Evolutionary conservation across 2,329 filamentous ascomycete genomes (phyloP), one percentile per base, ranked within the genome.

Genomic region (Cladosporium sphaerospermum): DNA sequence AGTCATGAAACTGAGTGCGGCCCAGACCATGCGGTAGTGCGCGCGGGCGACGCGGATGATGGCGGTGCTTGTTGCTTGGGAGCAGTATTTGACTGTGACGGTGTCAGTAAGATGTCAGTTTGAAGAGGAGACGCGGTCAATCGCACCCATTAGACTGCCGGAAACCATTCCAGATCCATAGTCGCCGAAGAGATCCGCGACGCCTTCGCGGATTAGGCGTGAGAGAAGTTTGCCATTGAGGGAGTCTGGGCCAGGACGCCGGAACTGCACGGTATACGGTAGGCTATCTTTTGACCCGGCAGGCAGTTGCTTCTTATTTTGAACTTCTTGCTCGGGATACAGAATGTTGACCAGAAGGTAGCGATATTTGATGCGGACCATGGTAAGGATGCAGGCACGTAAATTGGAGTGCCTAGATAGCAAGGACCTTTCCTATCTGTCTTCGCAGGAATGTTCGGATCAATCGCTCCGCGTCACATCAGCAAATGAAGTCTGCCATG

Each of bases 301-400:
- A 43, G 44, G 52, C 58, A 59, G 44, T 65, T 56, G 56, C 44
- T 62, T 64, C 48, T 45, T 54, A 51, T 51, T 45, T 62, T 36
- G 14, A 28, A 52, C 56, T 9, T 75, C 58, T 10, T 81, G 74
- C 6, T 83, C 78, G 0, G 91, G 89, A 64, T 96, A 96, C 44
- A 97, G 78, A 60, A 97, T 90, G 67, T 95, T 89, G 57, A 97
- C 82, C n/a, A 97, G 83, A 14, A 99, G 81, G 70, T 99, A 99
- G 64, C 93, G 85, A 71, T 96, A 87, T 73, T 99, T 99, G 61
- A 97, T 82, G 67, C 93, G 89, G 56, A 99, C 93, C 93, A 99
- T 96, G 45, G 23, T 3, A 3, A 3, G 23, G 23, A 28, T 28
- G 23, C 23, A 28, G 23, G 23, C 3, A 28, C 23, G 23, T 1